Evolutionary conservation across 345 rosid species (phyloP).

Genomic region (Psidium friedrichsthalianum): DNA sequence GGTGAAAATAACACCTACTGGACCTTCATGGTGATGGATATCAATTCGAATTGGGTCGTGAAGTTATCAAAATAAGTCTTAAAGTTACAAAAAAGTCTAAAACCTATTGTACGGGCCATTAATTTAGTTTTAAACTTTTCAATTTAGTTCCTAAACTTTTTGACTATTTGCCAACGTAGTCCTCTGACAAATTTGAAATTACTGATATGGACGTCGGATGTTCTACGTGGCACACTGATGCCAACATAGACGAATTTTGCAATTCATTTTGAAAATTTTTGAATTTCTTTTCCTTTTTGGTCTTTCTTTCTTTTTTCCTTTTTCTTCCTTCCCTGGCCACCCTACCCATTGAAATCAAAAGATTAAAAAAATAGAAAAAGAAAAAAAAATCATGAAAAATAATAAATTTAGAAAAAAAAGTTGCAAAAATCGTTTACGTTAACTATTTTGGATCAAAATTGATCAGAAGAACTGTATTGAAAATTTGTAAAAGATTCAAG

Average conservation of each 20-base stretch:
- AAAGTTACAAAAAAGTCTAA: background rate
- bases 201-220: rapidly evolving
- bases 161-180: background rate
- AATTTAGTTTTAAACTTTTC: no score
- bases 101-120: rapidly evolving
- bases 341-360: background rate
- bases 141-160: background rate
- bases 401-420: background rate
- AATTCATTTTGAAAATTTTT: background rate
- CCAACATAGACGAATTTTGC: background rate
- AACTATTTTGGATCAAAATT: background rate
- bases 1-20: background rate
- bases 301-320: background rate
- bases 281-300: background rate
- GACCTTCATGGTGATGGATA: background rate
- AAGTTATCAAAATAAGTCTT: background rate
- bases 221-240: rapidly evolving
- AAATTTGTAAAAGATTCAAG: rapidly evolving
- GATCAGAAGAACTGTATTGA: no score
- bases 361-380: background rate
- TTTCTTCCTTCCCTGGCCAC: background rate
- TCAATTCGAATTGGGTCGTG: background rate
- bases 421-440: background rate
- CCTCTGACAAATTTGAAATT: no score
- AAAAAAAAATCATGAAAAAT: no score